A percentile compares a stretch with the other conserved stretches of the same genome.
phyloP scores from a whole-genome alignment of 495 filamentous ascomycete species.

The Penicillium cosmopolitanum region DNA sequence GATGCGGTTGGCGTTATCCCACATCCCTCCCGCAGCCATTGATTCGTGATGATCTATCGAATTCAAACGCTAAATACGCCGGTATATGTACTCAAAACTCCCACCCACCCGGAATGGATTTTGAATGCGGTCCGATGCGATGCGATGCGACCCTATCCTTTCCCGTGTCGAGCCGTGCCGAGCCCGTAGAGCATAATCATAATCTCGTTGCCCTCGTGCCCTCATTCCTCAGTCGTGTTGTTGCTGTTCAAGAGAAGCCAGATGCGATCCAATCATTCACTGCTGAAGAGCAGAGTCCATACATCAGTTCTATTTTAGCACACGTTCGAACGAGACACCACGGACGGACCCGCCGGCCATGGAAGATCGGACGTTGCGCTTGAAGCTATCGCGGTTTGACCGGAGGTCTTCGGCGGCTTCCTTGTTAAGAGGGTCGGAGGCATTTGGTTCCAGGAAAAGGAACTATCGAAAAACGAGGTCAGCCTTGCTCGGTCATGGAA shows the following conservation, averaged over 20 bases:
- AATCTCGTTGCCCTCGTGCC: not conserved
- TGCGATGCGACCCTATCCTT: not conserved
- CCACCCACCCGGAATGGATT: constrained; percentile 2
- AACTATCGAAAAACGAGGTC: constrained; percentile 57
- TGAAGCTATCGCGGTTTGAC: constrained; percentile 80
- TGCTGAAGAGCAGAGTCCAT: not conserved
- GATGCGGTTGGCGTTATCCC: no score
- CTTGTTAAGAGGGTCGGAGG: constrained; percentile 96
- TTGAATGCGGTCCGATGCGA: constrained; percentile 5
- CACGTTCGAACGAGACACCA: constrained; percentile 72
- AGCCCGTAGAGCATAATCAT: not conserved
- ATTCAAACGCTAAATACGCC: constrained; percentile 36
- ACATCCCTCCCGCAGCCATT: constrained; percentile 2
- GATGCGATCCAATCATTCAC: not conserved
- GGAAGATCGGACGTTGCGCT: constrained; percentile 79
- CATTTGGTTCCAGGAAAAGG: constrained; percentile 96
- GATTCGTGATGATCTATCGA: constrained; percentile 23
- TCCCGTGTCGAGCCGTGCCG: no score
- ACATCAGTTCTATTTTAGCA: constrained; percentile 48
- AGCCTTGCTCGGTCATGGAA: constrained; percentile 5
- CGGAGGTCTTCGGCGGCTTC: constrained; percentile 94
- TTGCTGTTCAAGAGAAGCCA: not conserved
- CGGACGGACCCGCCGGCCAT: constrained; percentile 85
- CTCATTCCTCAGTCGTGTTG: not conserved
- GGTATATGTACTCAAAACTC: constrained; percentile 32